A percentile compares a stretch with the other conserved stretches of the same genome.
Conservation (phyloP, 164 flowering plant genomes). For the Protea cynaroides region DNA sequence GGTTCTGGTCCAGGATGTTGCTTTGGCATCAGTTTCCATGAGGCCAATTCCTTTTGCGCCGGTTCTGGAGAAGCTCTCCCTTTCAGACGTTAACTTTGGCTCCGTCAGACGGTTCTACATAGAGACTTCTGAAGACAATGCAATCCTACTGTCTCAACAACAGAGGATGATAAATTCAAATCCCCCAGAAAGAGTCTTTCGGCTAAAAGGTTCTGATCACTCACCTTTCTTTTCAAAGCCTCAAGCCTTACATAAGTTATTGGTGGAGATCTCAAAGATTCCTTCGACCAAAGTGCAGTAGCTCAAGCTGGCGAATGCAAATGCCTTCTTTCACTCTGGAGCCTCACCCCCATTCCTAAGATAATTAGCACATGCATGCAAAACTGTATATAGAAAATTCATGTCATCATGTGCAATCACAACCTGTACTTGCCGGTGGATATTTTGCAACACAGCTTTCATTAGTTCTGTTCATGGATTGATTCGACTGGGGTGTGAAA, state of each 20-base stretch:
- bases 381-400: too few species aligned
- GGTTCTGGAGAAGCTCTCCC: slow-evolving; percentile 71
- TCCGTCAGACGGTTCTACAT: slow-evolving; percentile 78
- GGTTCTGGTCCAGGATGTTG: slow-evolving; percentile 58
- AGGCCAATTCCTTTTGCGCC: slow-evolving; percentile 90
- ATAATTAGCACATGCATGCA: not conserved
- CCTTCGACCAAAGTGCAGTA: slow-evolving; percentile 7
- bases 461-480: too few species aligned
- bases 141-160: slow-evolving; percentile 62
- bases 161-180: slow-evolving; percentile 55
- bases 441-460: too few species aligned
- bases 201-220: slow-evolving; percentile 87
- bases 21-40: slow-evolving; percentile 92
- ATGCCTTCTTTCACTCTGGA: too few species aligned
- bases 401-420: too few species aligned
- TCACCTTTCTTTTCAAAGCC: slow-evolving; percentile 98
- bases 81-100: slow-evolving; percentile 71
- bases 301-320: not conserved
- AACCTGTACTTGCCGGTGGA: too few species aligned
- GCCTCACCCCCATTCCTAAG: slow-evolving; percentile 10
- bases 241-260: slow-evolving; percentile 72
- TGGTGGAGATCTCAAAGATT: slow-evolving; percentile 73
- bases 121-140: slow-evolving; percentile 77
- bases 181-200: slow-evolving; percentile 76
- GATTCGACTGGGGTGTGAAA: too few species aligned